Evolutionary conservation across 768 basidiomycete species (phyloP).

Genomic region (Candolleomyces aberdarensis): DNA sequence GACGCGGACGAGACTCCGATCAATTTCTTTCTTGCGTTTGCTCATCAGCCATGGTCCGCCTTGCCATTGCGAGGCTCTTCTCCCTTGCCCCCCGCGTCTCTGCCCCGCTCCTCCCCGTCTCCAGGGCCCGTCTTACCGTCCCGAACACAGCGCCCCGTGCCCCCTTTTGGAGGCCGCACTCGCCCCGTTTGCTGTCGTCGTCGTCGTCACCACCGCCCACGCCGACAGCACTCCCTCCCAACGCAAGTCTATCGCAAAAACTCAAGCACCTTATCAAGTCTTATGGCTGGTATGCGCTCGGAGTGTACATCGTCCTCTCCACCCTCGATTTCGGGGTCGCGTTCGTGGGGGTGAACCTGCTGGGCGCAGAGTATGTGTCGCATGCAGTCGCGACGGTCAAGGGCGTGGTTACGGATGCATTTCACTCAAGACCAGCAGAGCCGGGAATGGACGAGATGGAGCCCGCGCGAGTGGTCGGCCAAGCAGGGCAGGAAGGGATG

Average conservation of each 20-base stretch:
- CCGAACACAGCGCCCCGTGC: slow-evolving; percentile 8
- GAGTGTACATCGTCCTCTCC: slow-evolving; percentile 76
- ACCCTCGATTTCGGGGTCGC: slow-evolving; percentile 81
- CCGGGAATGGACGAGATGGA: slow-evolving; percentile 68
- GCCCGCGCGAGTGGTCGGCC: slow-evolving; percentile 16
- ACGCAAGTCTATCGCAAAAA: slow-evolving; percentile 61
- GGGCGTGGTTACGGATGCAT: slow-evolving; percentile 37
- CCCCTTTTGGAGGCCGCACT: slow-evolving; percentile 8
- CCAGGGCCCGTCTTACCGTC: slow-evolving; percentile 3
- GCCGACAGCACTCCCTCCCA: slow-evolving; percentile 33
- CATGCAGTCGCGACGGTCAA: slow-evolving; percentile 60
- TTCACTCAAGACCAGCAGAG: slow-evolving; percentile 56
- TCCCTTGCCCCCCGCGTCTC: slow-evolving; percentile 10
- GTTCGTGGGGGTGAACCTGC: slow-evolving; percentile 78
- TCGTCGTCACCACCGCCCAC: slow-evolving; percentile 11
- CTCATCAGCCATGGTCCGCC: slow-evolving; percentile 23
- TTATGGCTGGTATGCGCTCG: slow-evolving; percentile 96
- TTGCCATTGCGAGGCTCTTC: slow-evolving; percentile 26
- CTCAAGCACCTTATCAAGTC: slow-evolving; percentile 83
- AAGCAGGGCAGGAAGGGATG: slow-evolving; percentile 63
- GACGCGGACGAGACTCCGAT: background rate
- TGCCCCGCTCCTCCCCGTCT: slow-evolving; percentile 12
- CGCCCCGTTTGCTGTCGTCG: slow-evolving; percentile 8
- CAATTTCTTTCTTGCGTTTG: background rate
- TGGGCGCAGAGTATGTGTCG: slow-evolving; percentile 90